Conservation (phyloP, 2,329 filamentous ascomycete species). For the Botrytis squamosa region DNA sequence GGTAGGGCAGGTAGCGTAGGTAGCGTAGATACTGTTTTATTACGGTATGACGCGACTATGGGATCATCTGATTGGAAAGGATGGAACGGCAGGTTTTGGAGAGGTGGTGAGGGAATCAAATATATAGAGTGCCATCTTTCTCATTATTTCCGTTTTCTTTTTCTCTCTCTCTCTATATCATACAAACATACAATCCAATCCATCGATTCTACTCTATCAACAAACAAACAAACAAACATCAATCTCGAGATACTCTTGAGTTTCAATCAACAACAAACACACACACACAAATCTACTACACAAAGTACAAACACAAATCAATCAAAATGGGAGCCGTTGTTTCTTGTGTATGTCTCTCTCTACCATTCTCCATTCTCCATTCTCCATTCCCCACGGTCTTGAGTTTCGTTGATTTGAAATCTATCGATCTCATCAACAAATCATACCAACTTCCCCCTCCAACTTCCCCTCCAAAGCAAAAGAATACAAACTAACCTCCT, state of each 20-base stretch:
- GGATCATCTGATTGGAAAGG: background rate
- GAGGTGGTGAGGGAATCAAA: background rate
- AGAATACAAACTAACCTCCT: background rate
- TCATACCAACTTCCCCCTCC: no score
- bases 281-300: constrained; percentile 8
- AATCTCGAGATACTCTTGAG: background rate
- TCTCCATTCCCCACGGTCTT: background rate
- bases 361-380: background rate
- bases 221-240: background rate
- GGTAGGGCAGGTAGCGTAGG: background rate
- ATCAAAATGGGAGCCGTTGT: constrained; percentile 41
- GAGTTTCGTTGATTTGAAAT: background rate
- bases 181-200: constrained; percentile 1
- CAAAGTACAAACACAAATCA: background rate
- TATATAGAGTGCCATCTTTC: constrained; percentile 4
- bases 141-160: background rate
- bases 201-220: background rate
- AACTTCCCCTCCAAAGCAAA: background rate
- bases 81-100: background rate
- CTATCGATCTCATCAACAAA: no score
- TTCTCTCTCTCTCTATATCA: constrained; percentile 3
- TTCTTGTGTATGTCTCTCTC: constrained; percentile 39
- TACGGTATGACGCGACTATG: constrained; percentile 15
- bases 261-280: background rate
- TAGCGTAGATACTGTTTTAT: background rate